phyloP scores from a whole-genome alignment of 208 protist genomes.

The Strigomonas culicis region DNA sequence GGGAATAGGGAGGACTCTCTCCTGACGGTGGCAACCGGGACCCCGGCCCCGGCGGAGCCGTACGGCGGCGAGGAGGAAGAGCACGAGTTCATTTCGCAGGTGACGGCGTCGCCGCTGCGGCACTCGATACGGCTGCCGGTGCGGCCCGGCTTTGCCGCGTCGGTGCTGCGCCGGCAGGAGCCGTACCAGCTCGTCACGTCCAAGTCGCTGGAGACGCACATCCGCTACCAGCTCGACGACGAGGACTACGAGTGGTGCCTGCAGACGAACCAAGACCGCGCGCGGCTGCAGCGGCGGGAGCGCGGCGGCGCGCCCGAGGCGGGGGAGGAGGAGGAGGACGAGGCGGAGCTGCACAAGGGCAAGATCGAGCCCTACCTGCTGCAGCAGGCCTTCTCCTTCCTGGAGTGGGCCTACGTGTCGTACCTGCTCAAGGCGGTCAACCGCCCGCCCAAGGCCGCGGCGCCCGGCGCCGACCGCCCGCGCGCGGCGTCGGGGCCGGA shows the following conservation, averaged over 20 bases:
- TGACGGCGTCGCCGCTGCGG: conserved; percentile 13
- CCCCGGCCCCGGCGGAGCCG: neutral
- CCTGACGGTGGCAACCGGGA: neutral
- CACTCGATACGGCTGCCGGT: neutral
- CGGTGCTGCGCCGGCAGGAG: conserved; percentile 17
- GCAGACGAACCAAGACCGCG: conserved; percentile 1
- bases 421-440: conserved; percentile 25
- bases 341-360: conserved; percentile 3
- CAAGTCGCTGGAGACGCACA: conserved; percentile 36
- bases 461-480: too few species aligned
- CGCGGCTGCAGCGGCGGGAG: neutral
- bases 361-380: conserved; percentile 28
- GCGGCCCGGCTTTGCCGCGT: conserved; percentile 29
- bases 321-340: neutral
- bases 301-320: neutral
- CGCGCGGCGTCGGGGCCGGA: conserved; percentile 5
- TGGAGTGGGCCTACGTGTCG: conserved; percentile 66
- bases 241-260: conserved; percentile 70
- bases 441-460: neutral
- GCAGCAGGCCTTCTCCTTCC: conserved; percentile 41
- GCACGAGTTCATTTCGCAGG: neutral
- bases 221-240: conserved; percentile 60
- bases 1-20: neutral
- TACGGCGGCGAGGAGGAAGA: conserved; percentile 6
- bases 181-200: conserved; percentile 51